Evolutionary conservation across 176 grass and related monocot genomes (phyloP).

Genomic region (Aegilops tauschii): DNA sequence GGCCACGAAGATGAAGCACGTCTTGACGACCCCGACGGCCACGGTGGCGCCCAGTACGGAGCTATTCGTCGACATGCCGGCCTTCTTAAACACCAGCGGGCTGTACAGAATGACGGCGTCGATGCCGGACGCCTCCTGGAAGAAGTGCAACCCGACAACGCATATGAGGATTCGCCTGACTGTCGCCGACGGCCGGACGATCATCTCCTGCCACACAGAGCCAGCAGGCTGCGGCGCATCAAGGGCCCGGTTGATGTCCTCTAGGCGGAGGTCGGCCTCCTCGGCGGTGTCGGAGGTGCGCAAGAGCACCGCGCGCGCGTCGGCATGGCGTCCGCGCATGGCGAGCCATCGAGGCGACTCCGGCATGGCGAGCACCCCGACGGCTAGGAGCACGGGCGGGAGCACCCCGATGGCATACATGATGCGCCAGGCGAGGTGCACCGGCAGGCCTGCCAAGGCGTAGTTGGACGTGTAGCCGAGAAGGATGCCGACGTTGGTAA

Average conservation of each 20-base stretch:
- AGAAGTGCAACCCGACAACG: neutral
- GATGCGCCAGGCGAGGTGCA: too few species aligned
- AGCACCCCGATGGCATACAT: neutral
- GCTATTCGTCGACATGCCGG: neutral
- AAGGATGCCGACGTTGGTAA: neutral
- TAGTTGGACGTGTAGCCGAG: too few species aligned
- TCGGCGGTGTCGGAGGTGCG: neutral
- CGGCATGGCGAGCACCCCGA: neutral
- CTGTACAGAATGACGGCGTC: conserved; percentile 6
- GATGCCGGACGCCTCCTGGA: conserved; percentile 1
- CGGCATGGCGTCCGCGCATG: neutral
- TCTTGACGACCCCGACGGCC: neutral
- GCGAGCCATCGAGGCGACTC: neutral
- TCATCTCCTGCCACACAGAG: neutral
- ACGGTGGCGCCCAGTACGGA: neutral
- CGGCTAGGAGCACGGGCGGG: conserved; percentile 3
- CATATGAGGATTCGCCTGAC: neutral
- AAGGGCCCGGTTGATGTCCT: neutral
- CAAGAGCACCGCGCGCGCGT: neutral
- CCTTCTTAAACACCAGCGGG: conserved; percentile 5
- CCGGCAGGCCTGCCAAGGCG: too few species aligned
- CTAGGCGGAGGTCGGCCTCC: neutral
- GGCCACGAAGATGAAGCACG: conserved; percentile 3
- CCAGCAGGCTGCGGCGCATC: neutral
- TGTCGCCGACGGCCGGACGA: conserved; percentile 4